Evolutionary conservation across 2,329 filamentous ascomycete species (phyloP).

Genomic region (Talaromyces sp.): DNA sequence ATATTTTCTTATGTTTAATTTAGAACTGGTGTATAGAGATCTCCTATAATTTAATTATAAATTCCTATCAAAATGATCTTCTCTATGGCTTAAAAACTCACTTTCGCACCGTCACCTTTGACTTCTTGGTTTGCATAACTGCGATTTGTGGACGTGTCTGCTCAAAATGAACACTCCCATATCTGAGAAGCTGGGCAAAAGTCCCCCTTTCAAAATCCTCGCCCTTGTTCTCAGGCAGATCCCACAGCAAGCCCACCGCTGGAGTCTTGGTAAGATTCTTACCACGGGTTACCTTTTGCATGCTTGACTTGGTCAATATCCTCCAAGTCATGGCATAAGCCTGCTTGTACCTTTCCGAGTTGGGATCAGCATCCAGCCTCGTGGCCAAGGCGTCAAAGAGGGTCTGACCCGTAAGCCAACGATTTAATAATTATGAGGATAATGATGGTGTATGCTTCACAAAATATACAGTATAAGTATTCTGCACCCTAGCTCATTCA

Average conservation of each 20-base stretch:
- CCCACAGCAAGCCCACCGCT: slow-evolving; percentile 22
- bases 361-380: slow-evolving; percentile 17
- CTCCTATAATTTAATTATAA: background rate
- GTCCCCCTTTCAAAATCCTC: slow-evolving; percentile 22
- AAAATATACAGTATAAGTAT: background rate
- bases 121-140: slow-evolving; percentile 11
- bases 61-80: background rate
- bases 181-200: slow-evolving; percentile 24
- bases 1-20: background rate
- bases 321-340: slow-evolving; percentile 23
- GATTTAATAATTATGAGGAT: background rate
- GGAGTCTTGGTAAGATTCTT: slow-evolving; percentile 18
- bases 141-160: slow-evolving; percentile 17
- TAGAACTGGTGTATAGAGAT: background rate
- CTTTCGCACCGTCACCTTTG: slow-evolving; percentile 14
- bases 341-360: slow-evolving; percentile 21
- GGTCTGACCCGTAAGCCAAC: slow-evolving; percentile 20
- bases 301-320: slow-evolving; percentile 17
- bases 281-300: slow-evolving; percentile 25
- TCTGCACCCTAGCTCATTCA: background rate
- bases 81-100: slow-evolving; percentile 17
- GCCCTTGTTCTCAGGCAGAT: slow-evolving; percentile 18
- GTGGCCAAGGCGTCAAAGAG: slow-evolving; percentile 22
- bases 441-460: background rate
- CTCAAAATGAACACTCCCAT: slow-evolving; percentile 24